These are phyloP conservation scores for Fusarium beomiforme DNA, from an alignment of 2,329 filamentous ascomycete species.

Conservation along the genomic window DNA sequence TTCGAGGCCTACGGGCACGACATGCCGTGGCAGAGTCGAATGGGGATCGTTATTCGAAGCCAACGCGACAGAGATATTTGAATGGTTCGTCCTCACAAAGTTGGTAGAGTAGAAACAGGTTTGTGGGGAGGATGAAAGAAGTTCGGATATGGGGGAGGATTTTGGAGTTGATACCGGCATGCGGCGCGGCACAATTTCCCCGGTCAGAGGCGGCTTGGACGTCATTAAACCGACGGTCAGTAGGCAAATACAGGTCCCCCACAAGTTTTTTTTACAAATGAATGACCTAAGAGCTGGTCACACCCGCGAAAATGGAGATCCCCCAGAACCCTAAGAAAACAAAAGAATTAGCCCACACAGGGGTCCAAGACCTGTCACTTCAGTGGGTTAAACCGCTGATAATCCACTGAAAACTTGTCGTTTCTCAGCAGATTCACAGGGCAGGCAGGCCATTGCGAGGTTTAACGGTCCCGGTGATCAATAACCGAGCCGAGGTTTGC, in stretches of 20 bases:
- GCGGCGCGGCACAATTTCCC: slow-evolving; percentile 43
- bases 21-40: slow-evolving; percentile 37
- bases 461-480: slow-evolving; percentile 33
- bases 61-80: slow-evolving; percentile 2
- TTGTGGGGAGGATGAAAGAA: slow-evolving; percentile 14
- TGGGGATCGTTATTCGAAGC: slow-evolving; percentile 1
- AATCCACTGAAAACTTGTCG: slow-evolving; percentile 9
- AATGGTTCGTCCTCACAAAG: not conserved
- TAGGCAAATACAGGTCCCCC: slow-evolving; percentile 18
- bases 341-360: slow-evolving; percentile 7
- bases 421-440: slow-evolving; percentile 14
- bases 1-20: slow-evolving; percentile 35
- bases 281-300: slow-evolving; percentile 33
- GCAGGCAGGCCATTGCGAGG: not conserved
- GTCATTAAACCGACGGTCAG: slow-evolving; percentile 43
- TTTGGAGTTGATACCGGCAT: slow-evolving; percentile 35
- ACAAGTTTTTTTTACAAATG: slow-evolving; percentile 11
- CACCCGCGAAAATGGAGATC: slow-evolving; percentile 19
- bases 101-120: slow-evolving; percentile 10
- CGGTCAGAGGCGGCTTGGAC: slow-evolving; percentile 41
- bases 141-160: slow-evolving; percentile 27
- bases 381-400: slow-evolving; percentile 23
- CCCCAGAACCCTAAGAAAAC: slow-evolving; percentile 26
- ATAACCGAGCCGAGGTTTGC: slow-evolving; percentile 45
- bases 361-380: slow-evolving; percentile 5